Evolutionary conservation across 192 early-diverging fungal genomes (phyloP), one percentile per base, ranked within the genome.

Genomic region (Kappamyces sp.): DNA sequence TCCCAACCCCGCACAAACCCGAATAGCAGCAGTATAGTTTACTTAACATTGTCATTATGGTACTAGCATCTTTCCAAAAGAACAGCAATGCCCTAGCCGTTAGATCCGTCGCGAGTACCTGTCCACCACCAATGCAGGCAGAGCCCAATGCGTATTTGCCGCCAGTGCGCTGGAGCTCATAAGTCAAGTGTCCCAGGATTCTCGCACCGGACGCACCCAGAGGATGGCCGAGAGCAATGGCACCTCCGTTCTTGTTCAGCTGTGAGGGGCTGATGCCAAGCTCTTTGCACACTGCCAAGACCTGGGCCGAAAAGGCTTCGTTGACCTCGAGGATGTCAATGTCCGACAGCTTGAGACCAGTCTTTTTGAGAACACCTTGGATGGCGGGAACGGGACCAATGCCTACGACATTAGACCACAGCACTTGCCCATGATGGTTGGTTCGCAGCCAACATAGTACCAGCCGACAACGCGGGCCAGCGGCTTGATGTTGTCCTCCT

Each of bases 271-370:
- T 85, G 31, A 94, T 67, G 6, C 88, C 88, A 22, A 98, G 76
- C 55, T 89, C 92, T 78, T 88, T 90, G 61, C 86, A 86, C 22
- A 91, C 90, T 12, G 93, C 84, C 47, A 96, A 68, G 65, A 87
- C 88, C 68, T 96, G 93, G 12, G 86, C 85, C 43, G 91, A 90
- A 73, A 98, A 98, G n/a, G 96, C 96, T 76, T 98, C 96, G 71
- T 98, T 98, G 69, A 98, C 88, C 72, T 98, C 96, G 52, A 95
- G 71, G 11, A 94, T 65, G 52, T 86, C 86, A 82, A 98, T 94
- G 64, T 96, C 87, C 47, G 79, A 80, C 46, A 96, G 65, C 9
- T 68, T 58, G 49, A 94, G 69, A 12, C 83, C 84, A 43, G 93
- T 88, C 64, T 82, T 80, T 61, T 84, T 86, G 59, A 98, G 80